Base-by-base conservation (phyloP, 2,329 filamentous ascomycete genomes). In the Alternaria triticina region DNA sequence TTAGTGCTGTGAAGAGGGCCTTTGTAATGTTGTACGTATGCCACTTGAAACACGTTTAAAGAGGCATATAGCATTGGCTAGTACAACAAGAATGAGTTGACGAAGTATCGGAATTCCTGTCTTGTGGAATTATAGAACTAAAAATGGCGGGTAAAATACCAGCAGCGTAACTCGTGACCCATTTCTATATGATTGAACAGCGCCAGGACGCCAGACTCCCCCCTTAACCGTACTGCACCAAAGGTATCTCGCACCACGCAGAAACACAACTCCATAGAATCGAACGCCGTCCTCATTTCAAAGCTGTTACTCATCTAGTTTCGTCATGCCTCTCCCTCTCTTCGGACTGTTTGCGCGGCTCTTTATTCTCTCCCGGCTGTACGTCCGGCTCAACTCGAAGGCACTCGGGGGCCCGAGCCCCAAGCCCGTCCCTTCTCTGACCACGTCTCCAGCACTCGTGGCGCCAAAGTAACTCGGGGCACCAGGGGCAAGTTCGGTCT, bases 301-400 rank as follows among this genome's bases (percentile, higher is more conserved):
- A 36, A 36, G 13, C 40, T 9, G 44, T 65, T 30, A 73, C 45
- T 73, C 69, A 15, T 74, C 70, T 47, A 72, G 23, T 59, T 62
- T 67, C 15, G 55, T 61, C 65, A 71, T 68, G n/a, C 57, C 64
- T 54, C 64, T 57, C 47, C 28, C 66, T 55, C 84, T 82, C 52
- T 82, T 84, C 12, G 86, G 86, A 71, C 83, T 85, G 20, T 77
- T 82, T 54, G 80, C 76, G 15, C 83, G 72, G 71, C 83, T 84
- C 82, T 77, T 87, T 10, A 97, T 80, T 61, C 92, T 86, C 76
- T 98, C 96, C 57, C 93, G 86, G 76, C 93, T 97, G 76, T 97
- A 95, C 0, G 92, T 96, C 69, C 95, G 85, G 3, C 93, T 87
- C 57, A 92, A 89, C 67, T 88, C 86, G 57, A 77, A 75, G 12